These are phyloP conservation scores for Choanephora cucurbitarum DNA, from an alignment of 371 early-diverging fungal species.

Conservation along the genomic window DNA sequence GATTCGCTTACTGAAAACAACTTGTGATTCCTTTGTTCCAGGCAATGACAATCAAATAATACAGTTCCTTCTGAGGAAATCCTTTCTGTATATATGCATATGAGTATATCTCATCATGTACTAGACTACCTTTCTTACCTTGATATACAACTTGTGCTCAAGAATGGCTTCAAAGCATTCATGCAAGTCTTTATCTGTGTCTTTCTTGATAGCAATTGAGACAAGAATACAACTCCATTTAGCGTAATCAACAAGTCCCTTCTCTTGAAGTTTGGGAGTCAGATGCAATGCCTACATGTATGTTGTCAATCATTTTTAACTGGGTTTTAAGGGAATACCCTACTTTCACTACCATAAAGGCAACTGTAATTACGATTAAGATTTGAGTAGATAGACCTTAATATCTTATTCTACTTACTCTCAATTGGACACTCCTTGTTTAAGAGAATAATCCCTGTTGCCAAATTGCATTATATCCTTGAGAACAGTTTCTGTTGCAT, in stretches of 20 bases:
- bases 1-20: conserved; percentile 8
- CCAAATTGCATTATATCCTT: too few species aligned
- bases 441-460: too few species aligned
- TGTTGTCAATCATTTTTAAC: too few species aligned
- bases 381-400: not conserved
- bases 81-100: conserved; percentile 3
- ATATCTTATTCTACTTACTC: conserved; percentile 6
- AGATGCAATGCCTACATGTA: conserved; percentile 10
- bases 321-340: too few species aligned
- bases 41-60: conserved; percentile 23
- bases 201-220: conserved; percentile 8
- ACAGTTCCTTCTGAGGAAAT: conserved; percentile 24
- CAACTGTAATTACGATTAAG: conserved; percentile 4
- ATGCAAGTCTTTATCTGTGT: not conserved
- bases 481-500: too few species aligned
- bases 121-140: not conserved
- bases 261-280: conserved; percentile 2
- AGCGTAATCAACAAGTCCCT: conserved; percentile 12
- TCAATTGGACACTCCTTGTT: not conserved
- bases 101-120: not conserved
- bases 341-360: conserved; percentile 15
- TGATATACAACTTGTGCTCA: conserved; percentile 6
- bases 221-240: conserved; percentile 22
- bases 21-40: conserved; percentile 26
- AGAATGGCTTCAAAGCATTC: conserved; percentile 10